Conservation (phyloP, 2,329 filamentous ascomycete genomes). For the Tolypocladium paradoxum region DNA sequence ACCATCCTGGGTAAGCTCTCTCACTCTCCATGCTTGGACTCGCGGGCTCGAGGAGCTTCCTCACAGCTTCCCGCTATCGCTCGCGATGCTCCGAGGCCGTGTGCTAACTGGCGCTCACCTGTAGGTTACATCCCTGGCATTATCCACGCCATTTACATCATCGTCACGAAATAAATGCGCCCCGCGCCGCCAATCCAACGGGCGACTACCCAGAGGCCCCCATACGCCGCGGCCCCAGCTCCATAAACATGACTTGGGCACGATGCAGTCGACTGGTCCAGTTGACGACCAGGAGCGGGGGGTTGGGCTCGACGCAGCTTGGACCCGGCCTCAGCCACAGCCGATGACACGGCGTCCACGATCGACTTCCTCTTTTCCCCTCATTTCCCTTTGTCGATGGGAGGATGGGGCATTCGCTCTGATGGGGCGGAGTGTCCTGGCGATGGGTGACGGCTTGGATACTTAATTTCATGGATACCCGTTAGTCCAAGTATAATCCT, state of each 20-base stretch:
- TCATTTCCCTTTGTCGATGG: not conserved
- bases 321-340: not conserved
- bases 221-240: not conserved
- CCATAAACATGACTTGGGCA: not conserved
- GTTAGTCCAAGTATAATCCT: not conserved
- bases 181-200: not conserved
- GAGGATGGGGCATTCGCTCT: not conserved
- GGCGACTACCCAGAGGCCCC: not conserved
- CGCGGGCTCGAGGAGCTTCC: not conserved
- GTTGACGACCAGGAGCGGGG: not conserved
- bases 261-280: not conserved
- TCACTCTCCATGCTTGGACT: not conserved
- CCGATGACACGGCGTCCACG: not conserved
- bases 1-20: constrained; percentile 52
- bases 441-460: not conserved
- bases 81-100: not conserved
- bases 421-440: not conserved
- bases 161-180: constrained; percentile 23
- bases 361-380: no score
- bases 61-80: no score
- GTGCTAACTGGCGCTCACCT: constrained; percentile 5
- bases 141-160: constrained; percentile 90
- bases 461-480: constrained; percentile 2
- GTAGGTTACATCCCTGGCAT: constrained; percentile 64
- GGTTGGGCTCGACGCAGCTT: not conserved